These are phyloP conservation scores for Trichosporon asahii DNA, from an alignment of 1,284 basidiomycete species.

Conservation along the genomic window DNA sequence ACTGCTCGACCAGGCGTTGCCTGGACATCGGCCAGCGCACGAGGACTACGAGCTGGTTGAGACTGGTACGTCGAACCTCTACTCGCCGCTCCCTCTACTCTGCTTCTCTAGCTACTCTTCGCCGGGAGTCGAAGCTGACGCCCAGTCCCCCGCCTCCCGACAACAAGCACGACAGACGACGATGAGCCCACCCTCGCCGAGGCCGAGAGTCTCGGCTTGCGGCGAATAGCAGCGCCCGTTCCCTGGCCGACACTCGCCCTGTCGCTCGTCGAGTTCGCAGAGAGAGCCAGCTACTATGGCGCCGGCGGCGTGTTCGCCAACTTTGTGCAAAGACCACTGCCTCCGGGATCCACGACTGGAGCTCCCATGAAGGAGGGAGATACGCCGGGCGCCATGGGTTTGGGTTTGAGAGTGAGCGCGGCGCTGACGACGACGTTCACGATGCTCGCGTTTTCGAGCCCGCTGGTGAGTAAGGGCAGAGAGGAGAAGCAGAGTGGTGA, in stretches of 20 bases:
- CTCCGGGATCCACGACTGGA: background rate
- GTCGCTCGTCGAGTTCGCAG: constrained; percentile 24
- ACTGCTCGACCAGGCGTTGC: background rate
- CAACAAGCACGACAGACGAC: background rate
- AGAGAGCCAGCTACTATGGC: constrained; percentile 37
- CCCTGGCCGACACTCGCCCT: background rate
- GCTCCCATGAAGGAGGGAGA: background rate
- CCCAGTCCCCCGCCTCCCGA: background rate
- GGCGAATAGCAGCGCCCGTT: background rate
- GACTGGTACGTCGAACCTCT: background rate
- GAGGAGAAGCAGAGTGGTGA: too few species aligned
- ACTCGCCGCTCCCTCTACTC: too few species aligned
- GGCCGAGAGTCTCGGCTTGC: background rate
- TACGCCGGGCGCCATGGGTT: background rate
- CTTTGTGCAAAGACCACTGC: background rate
- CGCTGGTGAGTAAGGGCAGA: background rate
- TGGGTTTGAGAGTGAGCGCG: constrained; percentile 28
- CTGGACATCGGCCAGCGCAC: background rate
- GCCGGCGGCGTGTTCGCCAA: constrained; percentile 13
- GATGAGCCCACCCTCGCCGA: background rate
- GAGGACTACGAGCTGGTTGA: background rate
- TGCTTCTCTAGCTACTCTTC: too few species aligned
- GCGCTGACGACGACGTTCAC: constrained; percentile 28
- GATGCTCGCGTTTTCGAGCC: constrained; percentile 11
- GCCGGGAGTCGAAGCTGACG: background rate